A percentile compares a stretch with the other conserved stretches of the same genome.
phyloP scores from a whole-genome alignment of 2,329 filamentous ascomycete species.

The Drechmeria coniospora region DNA sequence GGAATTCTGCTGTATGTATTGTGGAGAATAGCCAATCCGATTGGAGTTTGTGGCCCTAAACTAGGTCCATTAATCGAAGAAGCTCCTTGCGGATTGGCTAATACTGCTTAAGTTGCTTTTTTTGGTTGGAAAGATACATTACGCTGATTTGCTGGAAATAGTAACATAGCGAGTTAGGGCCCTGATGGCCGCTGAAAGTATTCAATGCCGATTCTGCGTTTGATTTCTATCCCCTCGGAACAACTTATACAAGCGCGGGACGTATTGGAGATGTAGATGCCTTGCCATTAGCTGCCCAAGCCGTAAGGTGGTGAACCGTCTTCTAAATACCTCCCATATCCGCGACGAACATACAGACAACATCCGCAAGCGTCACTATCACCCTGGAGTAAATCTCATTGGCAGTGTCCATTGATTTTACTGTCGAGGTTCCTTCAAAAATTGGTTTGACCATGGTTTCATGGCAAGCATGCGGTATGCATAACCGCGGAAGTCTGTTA shows the following conservation, averaged over 20 bases:
- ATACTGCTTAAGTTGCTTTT: slow-evolving; percentile 1
- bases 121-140: background rate
- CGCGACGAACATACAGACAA: slow-evolving; percentile 2
- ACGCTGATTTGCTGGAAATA: background rate
- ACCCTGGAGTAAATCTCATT: slow-evolving; percentile 1
- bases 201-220: background rate
- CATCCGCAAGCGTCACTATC: slow-evolving; percentile 1
- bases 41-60: background rate
- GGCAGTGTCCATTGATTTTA: slow-evolving; percentile 1
- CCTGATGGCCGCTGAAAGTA: background rate
- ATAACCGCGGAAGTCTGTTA: slow-evolving; percentile 1
- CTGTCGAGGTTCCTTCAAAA: background rate
- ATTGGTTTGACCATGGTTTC: background rate
- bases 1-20: slow-evolving; percentile 1
- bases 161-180: background rate
- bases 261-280: background rate
- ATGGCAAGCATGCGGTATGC: slow-evolving; percentile 1
- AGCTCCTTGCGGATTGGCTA: background rate
- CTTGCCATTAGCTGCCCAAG: slow-evolving; percentile 1
- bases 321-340: slow-evolving; percentile 2
- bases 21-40: slow-evolving; percentile 1
- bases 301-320: slow-evolving; percentile 1
- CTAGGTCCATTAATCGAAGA: background rate
- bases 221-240: slow-evolving; percentile 1
- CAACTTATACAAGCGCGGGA: slow-evolving; percentile 1